Evolutionary conservation across 2,329 filamentous ascomycete species (phyloP).

Genomic region (Cryphonectria parasitica): DNA sequence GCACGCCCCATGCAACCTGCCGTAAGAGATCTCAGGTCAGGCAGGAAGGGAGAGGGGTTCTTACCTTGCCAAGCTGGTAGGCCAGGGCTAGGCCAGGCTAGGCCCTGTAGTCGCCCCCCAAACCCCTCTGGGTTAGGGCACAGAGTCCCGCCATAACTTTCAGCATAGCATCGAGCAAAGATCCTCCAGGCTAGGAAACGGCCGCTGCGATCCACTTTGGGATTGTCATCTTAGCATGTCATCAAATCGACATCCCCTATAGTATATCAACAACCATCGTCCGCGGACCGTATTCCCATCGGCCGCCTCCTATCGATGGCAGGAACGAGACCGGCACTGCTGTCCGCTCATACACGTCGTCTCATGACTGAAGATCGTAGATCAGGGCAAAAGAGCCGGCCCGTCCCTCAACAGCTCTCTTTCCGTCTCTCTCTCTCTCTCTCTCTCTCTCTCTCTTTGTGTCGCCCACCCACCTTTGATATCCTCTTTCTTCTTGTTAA

Average conservation of each 20-base stretch:
- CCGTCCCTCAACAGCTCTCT: too few species aligned
- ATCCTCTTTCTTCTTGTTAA: background rate
- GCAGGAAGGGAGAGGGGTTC: background rate
- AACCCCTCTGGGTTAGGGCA: slow-evolving; percentile 13
- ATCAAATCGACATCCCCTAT: background rate
- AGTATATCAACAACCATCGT: background rate
- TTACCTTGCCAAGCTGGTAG: background rate
- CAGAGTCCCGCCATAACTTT: background rate
- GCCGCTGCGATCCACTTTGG: background rate
- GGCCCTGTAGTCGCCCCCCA: slow-evolving; percentile 8
- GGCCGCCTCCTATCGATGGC: background rate
- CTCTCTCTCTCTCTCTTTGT: too few species aligned
- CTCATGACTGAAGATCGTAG: too few species aligned
- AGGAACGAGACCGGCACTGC: background rate
- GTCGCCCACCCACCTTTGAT: background rate
- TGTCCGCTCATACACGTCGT: too few species aligned
- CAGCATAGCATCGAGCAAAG: slow-evolving; percentile 2
- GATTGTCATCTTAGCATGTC: background rate
- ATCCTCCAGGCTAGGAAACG: background rate
- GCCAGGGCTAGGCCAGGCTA: background rate
- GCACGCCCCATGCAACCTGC: background rate
- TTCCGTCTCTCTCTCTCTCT: background rate
- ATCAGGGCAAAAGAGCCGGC: background rate
- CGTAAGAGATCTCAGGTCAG: background rate
- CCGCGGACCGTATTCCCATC: background rate